Base-by-base conservation (phyloP, 768 basidiomycete genomes). In the Termitomyces eurrhizus region DNA sequence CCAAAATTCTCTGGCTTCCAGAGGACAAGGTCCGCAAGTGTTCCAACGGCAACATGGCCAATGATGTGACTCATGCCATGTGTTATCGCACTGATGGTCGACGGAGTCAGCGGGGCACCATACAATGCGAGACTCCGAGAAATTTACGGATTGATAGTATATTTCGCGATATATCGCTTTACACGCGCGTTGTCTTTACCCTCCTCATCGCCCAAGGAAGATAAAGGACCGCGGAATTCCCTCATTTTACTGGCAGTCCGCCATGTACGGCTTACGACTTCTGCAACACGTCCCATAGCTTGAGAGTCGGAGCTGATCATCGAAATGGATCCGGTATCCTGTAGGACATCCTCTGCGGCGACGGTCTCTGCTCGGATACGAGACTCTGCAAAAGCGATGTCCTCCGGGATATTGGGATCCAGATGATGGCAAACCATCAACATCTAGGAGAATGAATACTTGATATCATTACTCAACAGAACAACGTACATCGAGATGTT, bases 401-500 rank as follows among this genome's bases (percentile, higher is more conserved):
- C 97, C 75, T 99, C 97, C 1, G 90, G 84, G 65, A 96, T 93
- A n/a, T 80, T 83, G 65, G 80, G 85, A 75, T 97, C 93, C 58
- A 99, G 84, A 73, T 99, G 96, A 72, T 99, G 96, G 72, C 95
- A 97, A n/a, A 98, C 95, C 94, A 98, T 98, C 26, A 98, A 80
- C 97, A 98, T 99, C 95, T 97, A 29, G 14, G 44, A 64, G 56
- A n/a, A 14, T 33, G 45, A 24, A 24, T 51, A 14, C 44, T 41
- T 58, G 7, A 2, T 29, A 53, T 35, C 35, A 36, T 60, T n/a
- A 36, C 37, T 42, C 16, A 49, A 9, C 46, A 21, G 4, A 24
- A 13, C 45, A 6, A 69, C 89, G 70, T 67, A 96, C 96, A 69
- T 98, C 97, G 16, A 97, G 85, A 75, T 99, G 97, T 71, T 98